Percentiles rank a stretch among this genome's conserved stretches.
Conservation (phyloP, 2,329 filamentous ascomycete genomes). For the Delphinella strobiligena region DNA sequence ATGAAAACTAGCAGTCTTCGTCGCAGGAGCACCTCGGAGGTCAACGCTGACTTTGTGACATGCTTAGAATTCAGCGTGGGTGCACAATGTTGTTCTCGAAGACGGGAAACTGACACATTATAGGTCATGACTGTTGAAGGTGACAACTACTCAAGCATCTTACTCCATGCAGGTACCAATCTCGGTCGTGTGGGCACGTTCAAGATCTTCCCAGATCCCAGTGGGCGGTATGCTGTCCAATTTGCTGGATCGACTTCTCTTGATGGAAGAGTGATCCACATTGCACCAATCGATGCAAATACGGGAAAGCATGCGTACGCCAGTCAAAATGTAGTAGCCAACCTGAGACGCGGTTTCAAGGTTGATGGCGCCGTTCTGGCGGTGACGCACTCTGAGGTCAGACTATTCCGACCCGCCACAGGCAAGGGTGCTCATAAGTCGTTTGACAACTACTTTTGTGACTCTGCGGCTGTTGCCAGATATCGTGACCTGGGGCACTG, state of each 20-base stretch:
- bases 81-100: background rate
- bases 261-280: slow-evolving; percentile 57
- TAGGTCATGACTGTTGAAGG: slow-evolving; percentile 71
- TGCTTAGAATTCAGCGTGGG: slow-evolving; percentile 68
- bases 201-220: slow-evolving; percentile 66
- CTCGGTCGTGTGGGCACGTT: slow-evolving; percentile 76
- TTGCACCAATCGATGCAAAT: slow-evolving; percentile 69
- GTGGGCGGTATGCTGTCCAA: slow-evolving; percentile 59
- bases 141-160: slow-evolving; percentile 91
- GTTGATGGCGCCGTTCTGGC: slow-evolving; percentile 72
- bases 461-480: slow-evolving; percentile 65
- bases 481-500: slow-evolving; percentile 62
- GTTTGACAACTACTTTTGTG: slow-evolving; percentile 74
- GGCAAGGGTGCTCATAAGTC: slow-evolving; percentile 85
- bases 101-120: slow-evolving; percentile 1
- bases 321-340: slow-evolving; percentile 62
- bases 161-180: slow-evolving; percentile 82
- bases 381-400: slow-evolving; percentile 61
- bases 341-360: slow-evolving; percentile 60
- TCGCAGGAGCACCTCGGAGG: slow-evolving; percentile 37
- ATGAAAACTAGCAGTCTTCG: slow-evolving; percentile 65
- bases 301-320: slow-evolving; percentile 66
- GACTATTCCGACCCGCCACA: slow-evolving; percentile 75
- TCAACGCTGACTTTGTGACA: slow-evolving; percentile 60
- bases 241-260: slow-evolving; percentile 56